These are phyloP conservation scores for Didymella segeticola DNA, from an alignment of 2,329 filamentous ascomycete genomes.

Conservation along the genomic window DNA sequence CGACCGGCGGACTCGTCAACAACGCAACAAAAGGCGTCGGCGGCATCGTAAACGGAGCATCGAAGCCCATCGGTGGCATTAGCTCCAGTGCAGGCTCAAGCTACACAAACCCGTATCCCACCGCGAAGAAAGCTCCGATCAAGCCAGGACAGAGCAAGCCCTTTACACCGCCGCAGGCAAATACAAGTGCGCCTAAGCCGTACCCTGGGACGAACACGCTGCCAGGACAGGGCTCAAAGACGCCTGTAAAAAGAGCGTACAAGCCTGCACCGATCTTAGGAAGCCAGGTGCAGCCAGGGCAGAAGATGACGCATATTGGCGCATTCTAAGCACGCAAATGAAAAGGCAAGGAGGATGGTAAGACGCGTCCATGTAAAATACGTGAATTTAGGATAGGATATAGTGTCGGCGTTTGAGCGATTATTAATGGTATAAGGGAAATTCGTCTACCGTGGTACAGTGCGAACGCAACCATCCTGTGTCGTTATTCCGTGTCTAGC, in stretches of 20 bases:
- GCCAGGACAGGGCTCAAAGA: slow-evolving; percentile 34
- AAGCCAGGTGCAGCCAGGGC: slow-evolving; percentile 33
- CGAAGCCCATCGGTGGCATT: slow-evolving; percentile 13
- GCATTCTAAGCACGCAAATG: slow-evolving; percentile 16
- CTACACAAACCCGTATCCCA: slow-evolving; percentile 9
- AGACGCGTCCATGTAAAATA: slow-evolving; percentile 1
- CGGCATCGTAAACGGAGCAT: slow-evolving; percentile 10
- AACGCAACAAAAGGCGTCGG: slow-evolving; percentile 18
- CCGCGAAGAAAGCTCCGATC: slow-evolving; percentile 38
- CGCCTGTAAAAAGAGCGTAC: slow-evolving; percentile 35
- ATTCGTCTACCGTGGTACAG: background rate
- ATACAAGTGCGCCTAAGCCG: slow-evolving; percentile 21
- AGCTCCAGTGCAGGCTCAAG: slow-evolving; percentile 15
- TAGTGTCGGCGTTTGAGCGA: slow-evolving; percentile 10
- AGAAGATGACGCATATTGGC: slow-evolving; percentile 40
- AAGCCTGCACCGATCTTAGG: slow-evolving; percentile 36
- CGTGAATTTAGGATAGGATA: background rate
- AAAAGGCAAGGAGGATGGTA: background rate
- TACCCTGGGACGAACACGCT: slow-evolving; percentile 43
- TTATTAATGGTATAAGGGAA: background rate
- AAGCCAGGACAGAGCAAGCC: slow-evolving; percentile 36
- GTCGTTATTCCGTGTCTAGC: background rate
- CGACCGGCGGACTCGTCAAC: slow-evolving; percentile 1
- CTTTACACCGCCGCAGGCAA: slow-evolving; percentile 27
- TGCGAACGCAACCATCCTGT: background rate